phyloP scores from a whole-genome alignment of 2,329 filamentous ascomycete species.

The Ascochyta rabiei region DNA sequence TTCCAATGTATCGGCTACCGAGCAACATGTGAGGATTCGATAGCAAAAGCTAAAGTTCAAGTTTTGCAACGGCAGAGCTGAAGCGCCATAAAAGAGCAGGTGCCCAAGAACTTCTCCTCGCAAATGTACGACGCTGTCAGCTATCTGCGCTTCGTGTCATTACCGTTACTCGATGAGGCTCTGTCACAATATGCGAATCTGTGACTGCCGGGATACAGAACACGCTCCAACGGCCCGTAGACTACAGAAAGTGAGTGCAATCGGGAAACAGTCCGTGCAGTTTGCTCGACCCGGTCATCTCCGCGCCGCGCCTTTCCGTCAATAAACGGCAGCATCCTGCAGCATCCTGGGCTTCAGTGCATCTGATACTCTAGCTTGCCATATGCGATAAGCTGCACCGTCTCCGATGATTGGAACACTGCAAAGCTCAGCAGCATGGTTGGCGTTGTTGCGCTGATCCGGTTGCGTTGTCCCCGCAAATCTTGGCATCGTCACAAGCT shows the following conservation, averaged over 20 bases:
- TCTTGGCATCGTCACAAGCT: slow-evolving; percentile 48
- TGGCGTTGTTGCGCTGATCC: slow-evolving; percentile 26
- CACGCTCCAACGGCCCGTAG: not conserved
- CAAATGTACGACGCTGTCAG: not conserved
- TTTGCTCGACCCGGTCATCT: not conserved
- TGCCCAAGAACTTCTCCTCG: not conserved
- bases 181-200: slow-evolving; percentile 5
- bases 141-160: not conserved
- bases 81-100: not conserved
- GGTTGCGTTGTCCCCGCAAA: slow-evolving; percentile 34
- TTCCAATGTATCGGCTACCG: not conserved
- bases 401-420: slow-evolving; percentile 10
- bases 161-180: slow-evolving; percentile 17
- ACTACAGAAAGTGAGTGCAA: not conserved
- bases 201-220: not conserved
- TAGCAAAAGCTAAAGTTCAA: not conserved
- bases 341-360: slow-evolving; percentile 19
- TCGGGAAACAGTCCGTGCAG: slow-evolving; percentile 12
- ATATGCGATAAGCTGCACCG: slow-evolving; percentile 13
- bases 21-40: not conserved
- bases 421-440: slow-evolving; percentile 1
- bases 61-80: not conserved
- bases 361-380: slow-evolving; percentile 12
- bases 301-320: slow-evolving; percentile 32
- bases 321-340: slow-evolving; percentile 29